These are phyloP conservation scores for Clathrus columnatus DNA, from an alignment of 768 basidiomycete genomes.

Conservation along the genomic window DNA sequence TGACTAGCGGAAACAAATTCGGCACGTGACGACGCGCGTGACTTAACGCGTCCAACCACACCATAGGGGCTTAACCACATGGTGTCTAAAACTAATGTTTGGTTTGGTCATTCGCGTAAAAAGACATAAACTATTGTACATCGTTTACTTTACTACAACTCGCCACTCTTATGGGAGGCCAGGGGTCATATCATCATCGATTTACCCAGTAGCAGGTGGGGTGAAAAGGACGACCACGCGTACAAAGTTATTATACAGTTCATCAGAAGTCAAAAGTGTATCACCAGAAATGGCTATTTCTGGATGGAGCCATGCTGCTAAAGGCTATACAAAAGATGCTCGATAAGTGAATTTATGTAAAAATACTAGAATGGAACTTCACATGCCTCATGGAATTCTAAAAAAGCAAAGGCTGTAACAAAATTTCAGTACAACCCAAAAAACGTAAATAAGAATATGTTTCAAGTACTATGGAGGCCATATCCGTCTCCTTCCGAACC, in stretches of 20 bases:
- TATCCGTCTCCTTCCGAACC: constrained; percentile 55
- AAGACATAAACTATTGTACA: neutral
- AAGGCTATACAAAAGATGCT: constrained; percentile 33
- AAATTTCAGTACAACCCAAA: neutral
- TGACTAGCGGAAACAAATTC: too few relatives aligned
- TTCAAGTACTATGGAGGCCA: constrained; percentile 37
- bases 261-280: constrained; percentile 57
- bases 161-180: too few relatives aligned
- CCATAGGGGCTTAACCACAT: too few relatives aligned
- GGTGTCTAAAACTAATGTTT: too few relatives aligned
- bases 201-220: too few relatives aligned
- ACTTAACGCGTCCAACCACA: too few relatives aligned
- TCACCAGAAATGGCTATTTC: constrained; percentile 41
- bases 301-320: constrained; percentile 58
- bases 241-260: constrained; percentile 68
- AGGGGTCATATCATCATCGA: too few relatives aligned
- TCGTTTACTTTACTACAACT: too few relatives aligned
- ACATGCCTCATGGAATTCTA: constrained; percentile 68
- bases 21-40: too few relatives aligned
- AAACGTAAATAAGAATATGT: neutral
- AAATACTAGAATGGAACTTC: too few relatives aligned
- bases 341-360: too few relatives aligned
- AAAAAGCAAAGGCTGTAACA: constrained; percentile 47
- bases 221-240: constrained; percentile 39
- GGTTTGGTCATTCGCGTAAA: too few relatives aligned